A percentile compares a stretch with the other conserved stretches of the same genome.
These are phyloP conservation scores for Selaginella moellendorffii DNA, from an alignment of 75 land plant genomes.

Conservation along the genomic window DNA sequence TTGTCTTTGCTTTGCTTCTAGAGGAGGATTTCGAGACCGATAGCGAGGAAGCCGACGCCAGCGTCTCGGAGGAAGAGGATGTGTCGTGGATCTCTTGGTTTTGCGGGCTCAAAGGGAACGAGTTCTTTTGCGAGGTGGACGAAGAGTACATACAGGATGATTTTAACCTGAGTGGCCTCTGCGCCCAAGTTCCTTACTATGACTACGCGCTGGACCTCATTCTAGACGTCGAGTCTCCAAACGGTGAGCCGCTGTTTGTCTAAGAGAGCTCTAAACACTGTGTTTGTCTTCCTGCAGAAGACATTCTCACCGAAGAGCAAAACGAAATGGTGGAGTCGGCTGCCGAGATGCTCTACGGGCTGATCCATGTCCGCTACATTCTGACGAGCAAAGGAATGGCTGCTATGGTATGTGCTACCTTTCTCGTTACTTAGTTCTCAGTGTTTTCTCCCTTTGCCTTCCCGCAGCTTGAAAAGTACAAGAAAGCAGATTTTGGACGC, in stretches of 20 bases:
- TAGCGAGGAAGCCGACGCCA: slow-evolving; percentile 63
- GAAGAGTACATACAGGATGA: too few relatives aligned
- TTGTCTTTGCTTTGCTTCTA: neutral
- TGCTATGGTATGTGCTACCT: slow-evolving; percentile 37
- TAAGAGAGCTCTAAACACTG: too few relatives aligned
- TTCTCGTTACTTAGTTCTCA: neutral
- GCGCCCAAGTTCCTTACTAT: slow-evolving; percentile 78
- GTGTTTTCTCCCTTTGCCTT: neutral
- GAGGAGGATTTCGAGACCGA: slow-evolving; percentile 54
- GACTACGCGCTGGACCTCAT: slow-evolving; percentile 72
- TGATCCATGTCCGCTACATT: slow-evolving; percentile 61
- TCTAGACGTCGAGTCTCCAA: slow-evolving; percentile 52
- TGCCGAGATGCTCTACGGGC: slow-evolving; percentile 61
- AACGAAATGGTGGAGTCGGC: too few relatives aligned
- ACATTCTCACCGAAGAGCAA: too few relatives aligned
- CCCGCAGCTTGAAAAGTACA: slow-evolving; percentile 62
- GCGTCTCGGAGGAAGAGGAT: slow-evolving; percentile 66
- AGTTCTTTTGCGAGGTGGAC: slow-evolving; percentile 71
- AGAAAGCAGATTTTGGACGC: slow-evolving; percentile 63
- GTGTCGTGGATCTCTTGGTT: slow-evolving; percentile 78
- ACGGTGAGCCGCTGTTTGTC: slow-evolving; percentile 30
- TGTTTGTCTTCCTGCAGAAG: too few relatives aligned
- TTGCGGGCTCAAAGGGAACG: slow-evolving; percentile 64
- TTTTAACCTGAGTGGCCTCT: slow-evolving; percentile 64
- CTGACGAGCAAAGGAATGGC: slow-evolving; percentile 60